These are phyloP conservation scores for Morella rubra DNA, from an alignment of 306 rosid species.

Conservation along the genomic window DNA sequence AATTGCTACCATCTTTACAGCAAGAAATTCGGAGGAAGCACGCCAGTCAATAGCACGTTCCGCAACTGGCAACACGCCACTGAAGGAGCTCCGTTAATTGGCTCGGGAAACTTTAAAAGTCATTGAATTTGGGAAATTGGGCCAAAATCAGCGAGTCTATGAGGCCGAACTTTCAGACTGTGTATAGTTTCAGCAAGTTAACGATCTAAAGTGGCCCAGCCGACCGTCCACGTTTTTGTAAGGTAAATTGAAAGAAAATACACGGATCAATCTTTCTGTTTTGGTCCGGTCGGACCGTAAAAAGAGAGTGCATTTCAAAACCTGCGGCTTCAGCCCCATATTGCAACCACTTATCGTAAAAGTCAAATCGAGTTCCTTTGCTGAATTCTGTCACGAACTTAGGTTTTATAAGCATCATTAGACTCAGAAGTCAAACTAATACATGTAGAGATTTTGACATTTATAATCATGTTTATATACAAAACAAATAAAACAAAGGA, in stretches of 20 bases:
- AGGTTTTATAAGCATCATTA: neutral
- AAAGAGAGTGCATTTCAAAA: neutral
- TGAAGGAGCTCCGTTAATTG: neutral
- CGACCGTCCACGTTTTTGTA: neutral
- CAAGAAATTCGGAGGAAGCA: neutral
- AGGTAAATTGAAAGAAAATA: neutral
- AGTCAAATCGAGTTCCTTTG: neutral
- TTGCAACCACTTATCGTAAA: neutral
- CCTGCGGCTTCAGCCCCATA: neutral
- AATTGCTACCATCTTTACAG: neutral
- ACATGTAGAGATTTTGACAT: neutral
- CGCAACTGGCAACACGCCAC: neutral
- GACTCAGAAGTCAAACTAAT: neutral
- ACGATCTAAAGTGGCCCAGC: neutral
- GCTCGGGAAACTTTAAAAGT: neutral
- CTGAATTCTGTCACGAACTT: neutral
- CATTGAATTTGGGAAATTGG: neutral
- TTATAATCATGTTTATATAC: neutral
- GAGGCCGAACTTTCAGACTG: neutral
- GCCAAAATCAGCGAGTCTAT: neutral
- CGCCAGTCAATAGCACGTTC: neutral
- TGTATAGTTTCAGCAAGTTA: neutral
- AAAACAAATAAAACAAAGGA: neutral
- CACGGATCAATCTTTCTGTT: neutral
- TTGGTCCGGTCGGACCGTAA: neutral